phyloP scores from a whole-genome alignment of 306 rosid species.

The Trifolium subterraneum region DNA sequence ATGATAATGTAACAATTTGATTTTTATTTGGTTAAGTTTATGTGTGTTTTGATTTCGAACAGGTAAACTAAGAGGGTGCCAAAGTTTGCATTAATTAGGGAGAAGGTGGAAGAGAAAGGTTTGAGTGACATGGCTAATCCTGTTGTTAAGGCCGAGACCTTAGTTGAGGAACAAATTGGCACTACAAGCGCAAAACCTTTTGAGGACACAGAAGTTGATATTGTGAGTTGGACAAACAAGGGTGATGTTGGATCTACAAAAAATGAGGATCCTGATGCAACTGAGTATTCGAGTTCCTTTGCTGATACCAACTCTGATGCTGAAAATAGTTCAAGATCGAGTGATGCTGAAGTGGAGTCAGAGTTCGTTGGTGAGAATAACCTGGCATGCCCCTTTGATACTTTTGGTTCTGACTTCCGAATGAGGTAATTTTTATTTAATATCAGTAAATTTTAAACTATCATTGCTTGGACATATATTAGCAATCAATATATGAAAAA shows the following conservation, averaged over 20 bases:
- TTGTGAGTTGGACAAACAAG: conserved; percentile 61
- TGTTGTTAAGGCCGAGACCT: conserved; percentile 53
- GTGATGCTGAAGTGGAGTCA: conserved; percentile 86
- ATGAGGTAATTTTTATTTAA: conserved; percentile 56
- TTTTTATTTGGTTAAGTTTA: conserved; percentile 2
- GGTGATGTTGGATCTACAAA: conserved; percentile 48
- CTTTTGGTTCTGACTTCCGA: conserved; percentile 50
- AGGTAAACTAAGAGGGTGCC: neutral
- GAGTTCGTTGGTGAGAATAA: conserved; percentile 59
- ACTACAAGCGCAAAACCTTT: conserved; percentile 30
- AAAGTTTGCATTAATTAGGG: conserved; percentile 37
- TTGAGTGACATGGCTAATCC: conserved; percentile 43
- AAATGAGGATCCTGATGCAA: conserved; percentile 81
- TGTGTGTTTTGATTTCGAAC: neutral
- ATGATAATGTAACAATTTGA: neutral
- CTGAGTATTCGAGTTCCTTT: conserved; percentile 89
- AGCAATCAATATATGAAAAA: neutral
- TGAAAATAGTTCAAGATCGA: conserved; percentile 58
- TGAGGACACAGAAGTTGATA: conserved; percentile 68
- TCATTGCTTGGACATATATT: conserved; percentile 39
- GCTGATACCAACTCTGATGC: conserved; percentile 63
- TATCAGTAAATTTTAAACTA: neutral
- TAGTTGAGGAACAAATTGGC: conserved; percentile 48
- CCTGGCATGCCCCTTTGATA: conserved; percentile 53
- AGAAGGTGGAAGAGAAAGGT: conserved; percentile 47